phyloP scores from a whole-genome alignment of 257 asterid genomes.

The Anisodus acutangulus region DNA sequence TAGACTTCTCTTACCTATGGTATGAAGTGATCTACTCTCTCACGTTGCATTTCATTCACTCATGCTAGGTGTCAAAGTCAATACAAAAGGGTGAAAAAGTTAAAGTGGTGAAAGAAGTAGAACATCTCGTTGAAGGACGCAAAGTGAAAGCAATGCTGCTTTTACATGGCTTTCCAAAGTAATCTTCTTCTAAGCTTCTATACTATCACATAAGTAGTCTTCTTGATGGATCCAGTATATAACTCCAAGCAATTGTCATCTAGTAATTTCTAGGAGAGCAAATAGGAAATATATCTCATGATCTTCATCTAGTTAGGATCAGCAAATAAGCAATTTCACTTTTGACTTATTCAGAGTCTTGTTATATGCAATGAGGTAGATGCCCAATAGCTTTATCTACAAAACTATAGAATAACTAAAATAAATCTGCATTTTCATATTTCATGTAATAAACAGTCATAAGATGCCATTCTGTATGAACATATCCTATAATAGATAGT shows the following conservation, averaged over 20 bases:
- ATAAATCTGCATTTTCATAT: not conserved
- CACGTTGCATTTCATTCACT: not conserved
- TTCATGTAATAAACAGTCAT: not conserved
- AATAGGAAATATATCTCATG: conserved; percentile 7
- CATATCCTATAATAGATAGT: not conserved
- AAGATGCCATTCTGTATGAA: not conserved
- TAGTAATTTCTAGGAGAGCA: not conserved
- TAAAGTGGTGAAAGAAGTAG: conserved; percentile 27
- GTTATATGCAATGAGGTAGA: not conserved
- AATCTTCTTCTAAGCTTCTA: conserved; percentile 9
- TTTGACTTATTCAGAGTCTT: not conserved
- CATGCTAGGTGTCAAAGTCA: conserved; percentile 28
- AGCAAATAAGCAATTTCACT: not conserved
- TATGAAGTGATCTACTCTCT: not conserved
- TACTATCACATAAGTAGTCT: not conserved
- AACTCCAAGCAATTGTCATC: not conserved
- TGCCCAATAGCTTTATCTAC: not conserved
- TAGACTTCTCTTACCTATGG: not conserved
- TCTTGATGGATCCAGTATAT: not conserved
- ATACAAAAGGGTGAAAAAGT: not conserved
- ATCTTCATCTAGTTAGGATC: not conserved
- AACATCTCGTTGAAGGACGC: conserved; percentile 11
- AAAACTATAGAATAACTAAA: not conserved
- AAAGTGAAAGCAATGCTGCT: conserved; percentile 22
- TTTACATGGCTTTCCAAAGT: conserved; percentile 27